Evolutionary conservation across 2,329 filamentous ascomycete species (phyloP).

Genomic region (Fusarium staphyleae): DNA sequence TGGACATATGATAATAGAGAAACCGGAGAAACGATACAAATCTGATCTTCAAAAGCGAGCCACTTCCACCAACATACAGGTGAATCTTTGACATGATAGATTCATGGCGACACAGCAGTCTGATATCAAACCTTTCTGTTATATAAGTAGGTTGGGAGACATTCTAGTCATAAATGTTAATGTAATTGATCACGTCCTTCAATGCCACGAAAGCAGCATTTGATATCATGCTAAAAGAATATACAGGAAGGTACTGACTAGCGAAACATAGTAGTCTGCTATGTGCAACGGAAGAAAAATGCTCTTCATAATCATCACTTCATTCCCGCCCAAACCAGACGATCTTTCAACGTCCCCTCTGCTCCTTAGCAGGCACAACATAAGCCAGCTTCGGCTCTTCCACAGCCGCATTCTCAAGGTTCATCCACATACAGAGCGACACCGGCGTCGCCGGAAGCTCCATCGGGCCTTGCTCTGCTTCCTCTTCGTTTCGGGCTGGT

Average conservation of each 20-base stretch:
- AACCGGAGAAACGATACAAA: too few species aligned
- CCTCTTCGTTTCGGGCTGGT: constrained; percentile 1
- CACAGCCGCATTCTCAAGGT: constrained; percentile 37
- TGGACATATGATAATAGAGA: too few species aligned
- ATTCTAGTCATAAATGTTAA: too few species aligned
- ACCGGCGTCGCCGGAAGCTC: constrained; percentile 41
- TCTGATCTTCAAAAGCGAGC: too few species aligned
- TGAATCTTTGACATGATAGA: too few species aligned
- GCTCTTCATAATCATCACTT: constrained; percentile 18
- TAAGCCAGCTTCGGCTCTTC: constrained; percentile 40
- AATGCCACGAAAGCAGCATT: too few species aligned
- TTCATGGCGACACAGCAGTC: too few species aligned
- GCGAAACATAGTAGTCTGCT: constrained; percentile 1
- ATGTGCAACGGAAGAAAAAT: constrained; percentile 18
- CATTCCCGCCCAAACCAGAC: background rate
- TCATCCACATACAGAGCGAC: constrained; percentile 40
- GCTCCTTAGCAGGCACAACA: constrained; percentile 31
- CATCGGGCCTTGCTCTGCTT: constrained; percentile 26
- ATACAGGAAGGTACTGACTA: constrained; percentile 12
- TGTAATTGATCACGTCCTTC: too few species aligned
- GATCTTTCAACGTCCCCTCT: background rate
- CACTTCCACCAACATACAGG: too few species aligned
- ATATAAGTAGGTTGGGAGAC: too few species aligned
- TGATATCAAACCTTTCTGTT: too few species aligned
- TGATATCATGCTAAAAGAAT: background rate